Conservation (phyloP, 2,329 filamentous ascomycete species). For the Aureobasidium subglaciale region DNA sequence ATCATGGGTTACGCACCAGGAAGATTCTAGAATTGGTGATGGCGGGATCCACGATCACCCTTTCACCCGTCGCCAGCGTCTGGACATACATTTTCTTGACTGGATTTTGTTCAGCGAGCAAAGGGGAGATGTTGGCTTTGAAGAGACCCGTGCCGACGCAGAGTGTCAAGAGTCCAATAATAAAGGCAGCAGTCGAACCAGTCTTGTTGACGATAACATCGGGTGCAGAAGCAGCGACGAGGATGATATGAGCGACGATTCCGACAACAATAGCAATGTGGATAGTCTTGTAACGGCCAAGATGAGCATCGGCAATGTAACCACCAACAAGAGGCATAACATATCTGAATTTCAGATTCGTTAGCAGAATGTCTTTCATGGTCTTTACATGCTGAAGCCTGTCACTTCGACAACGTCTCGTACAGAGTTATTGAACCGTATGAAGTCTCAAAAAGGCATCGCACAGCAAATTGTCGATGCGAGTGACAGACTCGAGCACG, state of each 20-base stretch:
- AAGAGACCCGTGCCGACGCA: conserved; percentile 47
- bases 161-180: conserved; percentile 35
- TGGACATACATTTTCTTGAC: conserved; percentile 34
- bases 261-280: conserved; percentile 33
- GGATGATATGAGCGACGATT: conserved; percentile 31
- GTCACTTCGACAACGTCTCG: too few species aligned
- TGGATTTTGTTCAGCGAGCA: conserved; percentile 40
- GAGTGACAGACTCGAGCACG: neutral
- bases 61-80: conserved; percentile 33
- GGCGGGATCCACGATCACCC: conserved; percentile 39
- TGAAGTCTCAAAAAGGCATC: too few species aligned
- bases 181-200: conserved; percentile 32
- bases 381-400: too few species aligned
- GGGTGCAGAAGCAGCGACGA: conserved; percentile 24
- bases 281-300: conserved; percentile 36
- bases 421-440: too few species aligned
- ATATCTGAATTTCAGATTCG: too few species aligned
- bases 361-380: too few species aligned
- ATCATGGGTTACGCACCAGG: conserved; percentile 27
- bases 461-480: too few species aligned
- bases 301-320: conserved; percentile 40
- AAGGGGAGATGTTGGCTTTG: conserved; percentile 63
- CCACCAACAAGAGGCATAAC: conserved; percentile 20
- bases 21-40: conserved; percentile 41
- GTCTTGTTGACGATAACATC: conserved; percentile 27